These are phyloP conservation scores for Kodamaea restingae DNA, from an alignment of 805 yeast species.

Conservation along the genomic window DNA sequence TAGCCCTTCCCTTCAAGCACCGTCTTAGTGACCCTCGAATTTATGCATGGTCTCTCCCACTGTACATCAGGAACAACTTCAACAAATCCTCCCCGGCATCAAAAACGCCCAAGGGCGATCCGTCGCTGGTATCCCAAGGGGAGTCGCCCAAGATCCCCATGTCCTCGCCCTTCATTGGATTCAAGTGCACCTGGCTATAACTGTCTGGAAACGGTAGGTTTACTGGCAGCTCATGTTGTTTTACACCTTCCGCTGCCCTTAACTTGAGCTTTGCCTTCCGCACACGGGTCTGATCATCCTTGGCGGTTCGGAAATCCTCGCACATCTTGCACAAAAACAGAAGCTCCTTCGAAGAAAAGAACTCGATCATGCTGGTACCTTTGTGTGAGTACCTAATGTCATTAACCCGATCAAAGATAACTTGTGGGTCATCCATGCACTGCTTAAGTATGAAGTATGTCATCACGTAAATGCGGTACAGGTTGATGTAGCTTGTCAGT, in stretches of 20 bases:
- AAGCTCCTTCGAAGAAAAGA: constrained; percentile 32
- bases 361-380: constrained; percentile 39
- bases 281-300: constrained; percentile 19
- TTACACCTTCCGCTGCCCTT: constrained; percentile 3
- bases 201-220: constrained; percentile 8
- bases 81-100: constrained; percentile 31
- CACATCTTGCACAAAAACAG: constrained; percentile 33
- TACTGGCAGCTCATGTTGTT: constrained; percentile 3
- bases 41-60: constrained; percentile 21
- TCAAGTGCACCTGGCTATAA: constrained; percentile 4
- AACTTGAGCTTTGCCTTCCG: constrained; percentile 4
- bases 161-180: neutral
- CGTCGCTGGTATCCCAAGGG: neutral
- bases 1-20: no score
- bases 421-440: constrained; percentile 38
- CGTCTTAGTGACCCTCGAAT: neutral
- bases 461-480: constrained; percentile 39
- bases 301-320: constrained; percentile 37
- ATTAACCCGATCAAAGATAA: constrained; percentile 29
- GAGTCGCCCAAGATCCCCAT: neutral
- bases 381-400: constrained; percentile 29
- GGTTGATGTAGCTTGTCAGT: constrained; percentile 36
- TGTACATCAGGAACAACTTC: constrained; percentile 33
- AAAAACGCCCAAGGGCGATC: neutral
- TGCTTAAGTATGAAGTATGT: constrained; percentile 38